Evolutionary conservation across 495 filamentous ascomycete species (phyloP).

Genomic region (Penicillium parvum): DNA sequence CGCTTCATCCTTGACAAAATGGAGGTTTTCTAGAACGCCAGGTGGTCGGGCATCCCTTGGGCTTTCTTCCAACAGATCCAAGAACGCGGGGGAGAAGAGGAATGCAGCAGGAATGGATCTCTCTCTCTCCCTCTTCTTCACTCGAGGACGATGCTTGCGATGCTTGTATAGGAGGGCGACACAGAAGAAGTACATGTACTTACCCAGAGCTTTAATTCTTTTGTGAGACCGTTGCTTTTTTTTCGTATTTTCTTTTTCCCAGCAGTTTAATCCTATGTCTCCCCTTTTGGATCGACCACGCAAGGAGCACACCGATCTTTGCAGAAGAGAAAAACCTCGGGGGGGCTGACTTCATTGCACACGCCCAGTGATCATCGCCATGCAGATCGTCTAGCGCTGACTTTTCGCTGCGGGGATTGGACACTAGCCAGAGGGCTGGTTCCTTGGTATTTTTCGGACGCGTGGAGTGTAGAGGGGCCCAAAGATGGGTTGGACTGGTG

Average conservation of each 20-base stretch:
- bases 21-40: conserved; percentile 7
- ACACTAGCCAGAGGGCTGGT: conserved; percentile 6
- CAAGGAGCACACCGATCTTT: conserved; percentile 25
- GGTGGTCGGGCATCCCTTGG: background rate
- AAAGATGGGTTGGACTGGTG: too few relatives aligned
- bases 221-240: conserved; percentile 6
- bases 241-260: conserved; percentile 4
- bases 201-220: conserved; percentile 13
- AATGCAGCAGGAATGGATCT: background rate
- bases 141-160: too few relatives aligned
- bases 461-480: too few relatives aligned
- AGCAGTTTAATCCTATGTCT: conserved; percentile 9
- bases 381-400: conserved; percentile 17
- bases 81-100: conserved; percentile 2
- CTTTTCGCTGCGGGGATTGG: conserved; percentile 25
- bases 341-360: conserved; percentile 29
- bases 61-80: too few relatives aligned
- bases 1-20: conserved; percentile 22
- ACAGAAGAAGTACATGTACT: conserved; percentile 5
- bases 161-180: conserved; percentile 6
- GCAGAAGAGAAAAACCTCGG: conserved; percentile 18
- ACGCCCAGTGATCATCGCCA: conserved; percentile 24
- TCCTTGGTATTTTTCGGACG: background rate
- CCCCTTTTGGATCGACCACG: conserved; percentile 17
- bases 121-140: too few relatives aligned